Evolutionary conservation across 306 rosid genomes (phyloP).

Genomic region (Abrus precatorius): DNA sequence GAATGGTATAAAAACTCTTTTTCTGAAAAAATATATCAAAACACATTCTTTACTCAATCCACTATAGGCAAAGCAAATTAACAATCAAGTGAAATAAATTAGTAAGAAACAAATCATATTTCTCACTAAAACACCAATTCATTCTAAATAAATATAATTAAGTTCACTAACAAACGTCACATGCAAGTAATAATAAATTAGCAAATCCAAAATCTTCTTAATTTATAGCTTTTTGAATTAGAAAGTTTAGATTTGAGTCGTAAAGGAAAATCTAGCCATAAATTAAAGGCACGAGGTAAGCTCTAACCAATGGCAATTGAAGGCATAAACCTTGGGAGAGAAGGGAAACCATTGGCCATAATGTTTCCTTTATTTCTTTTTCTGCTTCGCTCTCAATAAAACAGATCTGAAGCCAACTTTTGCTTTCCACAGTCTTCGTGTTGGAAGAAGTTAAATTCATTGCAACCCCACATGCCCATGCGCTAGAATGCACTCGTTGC

Average conservation of each 20-base stretch:
- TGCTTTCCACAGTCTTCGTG: no score
- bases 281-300: no score
- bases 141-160: background rate
- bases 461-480: no score
- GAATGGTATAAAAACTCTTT: no score
- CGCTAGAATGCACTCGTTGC: no score
- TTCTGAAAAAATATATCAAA: no score
- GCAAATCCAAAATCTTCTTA: background rate
- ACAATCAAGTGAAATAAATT: background rate
- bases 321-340: background rate
- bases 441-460: no score
- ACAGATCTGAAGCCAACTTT: no score
- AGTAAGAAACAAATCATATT: background rate
- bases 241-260: background rate
- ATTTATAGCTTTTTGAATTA: background rate
- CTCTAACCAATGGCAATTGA: background rate
- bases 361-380: no score
- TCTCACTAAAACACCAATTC: background rate
- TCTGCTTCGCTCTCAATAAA: no score
- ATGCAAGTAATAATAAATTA: background rate
- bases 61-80: background rate
- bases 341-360: background rate
- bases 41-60: no score
- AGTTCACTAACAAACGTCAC: background rate
- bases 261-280: background rate